These are phyloP conservation scores for Dactylellina sp. DNA, from an alignment of 2,329 filamentous ascomycete species.

Conservation along the genomic window DNA sequence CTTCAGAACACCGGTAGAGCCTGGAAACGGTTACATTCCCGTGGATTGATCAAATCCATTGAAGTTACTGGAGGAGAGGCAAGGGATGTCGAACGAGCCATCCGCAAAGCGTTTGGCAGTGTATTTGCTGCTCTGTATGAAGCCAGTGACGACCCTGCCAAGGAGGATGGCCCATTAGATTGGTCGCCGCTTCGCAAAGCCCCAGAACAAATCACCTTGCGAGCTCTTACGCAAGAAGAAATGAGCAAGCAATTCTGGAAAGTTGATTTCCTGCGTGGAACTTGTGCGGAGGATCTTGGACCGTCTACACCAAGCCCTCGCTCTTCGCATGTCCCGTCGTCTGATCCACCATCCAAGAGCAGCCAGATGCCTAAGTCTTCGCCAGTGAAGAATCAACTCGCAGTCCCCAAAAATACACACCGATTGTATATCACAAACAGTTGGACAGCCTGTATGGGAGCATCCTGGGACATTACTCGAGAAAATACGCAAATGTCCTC, in stretches of 20 bases:
- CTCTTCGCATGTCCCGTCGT: constrained; percentile 24
- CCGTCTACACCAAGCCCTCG: constrained; percentile 24
- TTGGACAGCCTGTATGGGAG: constrained; percentile 28
- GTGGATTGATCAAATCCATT: constrained; percentile 49
- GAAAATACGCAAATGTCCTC: constrained; percentile 49
- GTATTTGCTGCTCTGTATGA: constrained; percentile 34
- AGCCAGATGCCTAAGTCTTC: constrained; percentile 30
- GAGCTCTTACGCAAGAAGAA: constrained; percentile 31
- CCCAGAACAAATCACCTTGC: constrained; percentile 43
- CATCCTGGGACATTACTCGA: constrained; percentile 35
- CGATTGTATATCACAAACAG: constrained; percentile 51
- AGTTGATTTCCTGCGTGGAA: constrained; percentile 52
- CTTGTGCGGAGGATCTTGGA: constrained; percentile 48
- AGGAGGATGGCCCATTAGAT: constrained; percentile 37
- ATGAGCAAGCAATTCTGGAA: constrained; percentile 56
- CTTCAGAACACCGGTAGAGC: constrained; percentile 35
- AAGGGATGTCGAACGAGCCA: constrained; percentile 50
- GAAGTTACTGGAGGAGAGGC: constrained; percentile 51
- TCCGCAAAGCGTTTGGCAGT: constrained; percentile 40
- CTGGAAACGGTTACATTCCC: constrained; percentile 47
- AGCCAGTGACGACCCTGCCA: constrained; percentile 25
- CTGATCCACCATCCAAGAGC: constrained; percentile 24
- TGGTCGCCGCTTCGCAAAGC: constrained; percentile 54
- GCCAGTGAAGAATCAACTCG: constrained; percentile 7
- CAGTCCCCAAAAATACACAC: constrained; percentile 30